A percentile compares a stretch with the other conserved stretches of the same genome.
Conservation (phyloP, 805 yeast genomes). For the Candida parachauliodes region DNA sequence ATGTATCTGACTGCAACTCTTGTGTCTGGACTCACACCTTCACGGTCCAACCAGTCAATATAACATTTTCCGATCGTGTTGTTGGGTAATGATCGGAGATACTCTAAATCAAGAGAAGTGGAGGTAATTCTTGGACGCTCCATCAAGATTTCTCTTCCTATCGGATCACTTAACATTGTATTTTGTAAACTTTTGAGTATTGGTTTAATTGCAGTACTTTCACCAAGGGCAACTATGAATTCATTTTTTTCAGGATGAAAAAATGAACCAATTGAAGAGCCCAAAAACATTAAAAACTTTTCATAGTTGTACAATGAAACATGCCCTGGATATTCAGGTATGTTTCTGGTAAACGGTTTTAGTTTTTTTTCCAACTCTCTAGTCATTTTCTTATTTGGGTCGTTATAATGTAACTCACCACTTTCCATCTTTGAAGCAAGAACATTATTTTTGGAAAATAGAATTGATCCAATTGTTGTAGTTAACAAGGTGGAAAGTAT, state of each 20-base stretch:
- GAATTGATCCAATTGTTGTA: constrained; percentile 24
- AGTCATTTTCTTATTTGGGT: constrained; percentile 27
- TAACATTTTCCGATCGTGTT: constrained; percentile 80
- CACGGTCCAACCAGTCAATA: constrained; percentile 74
- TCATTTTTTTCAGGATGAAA: constrained; percentile 73
- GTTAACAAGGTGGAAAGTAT: constrained; percentile 2
- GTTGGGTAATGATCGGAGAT: constrained; percentile 56
- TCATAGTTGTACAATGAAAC: constrained; percentile 70
- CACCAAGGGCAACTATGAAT: constrained; percentile 82
- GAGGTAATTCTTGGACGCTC: constrained; percentile 85
- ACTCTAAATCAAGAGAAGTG: constrained; percentile 58
- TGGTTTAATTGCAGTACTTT: constrained; percentile 75
- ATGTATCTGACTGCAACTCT: constrained; percentile 84
- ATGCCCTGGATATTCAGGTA: constrained; percentile 66
- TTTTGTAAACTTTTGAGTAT: constrained; percentile 60
- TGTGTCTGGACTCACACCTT: constrained; percentile 92
- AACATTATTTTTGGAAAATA: constrained; percentile 42
- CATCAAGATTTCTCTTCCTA: constrained; percentile 72
- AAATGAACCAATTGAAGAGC: constrained; percentile 76
- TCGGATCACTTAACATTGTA: constrained; percentile 70
- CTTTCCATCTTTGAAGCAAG: constrained; percentile 60
- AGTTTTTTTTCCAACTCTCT: constrained; percentile 17
- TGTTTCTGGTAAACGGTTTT: constrained; percentile 34
- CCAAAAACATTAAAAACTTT: constrained; percentile 56
- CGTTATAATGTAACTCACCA: constrained; percentile 43